A percentile compares a stretch with the other conserved stretches of the same genome.
These are phyloP conservation scores for Aspergillus brasiliensis DNA, from an alignment of 2,329 filamentous ascomycete species.

Conservation along the genomic window DNA sequence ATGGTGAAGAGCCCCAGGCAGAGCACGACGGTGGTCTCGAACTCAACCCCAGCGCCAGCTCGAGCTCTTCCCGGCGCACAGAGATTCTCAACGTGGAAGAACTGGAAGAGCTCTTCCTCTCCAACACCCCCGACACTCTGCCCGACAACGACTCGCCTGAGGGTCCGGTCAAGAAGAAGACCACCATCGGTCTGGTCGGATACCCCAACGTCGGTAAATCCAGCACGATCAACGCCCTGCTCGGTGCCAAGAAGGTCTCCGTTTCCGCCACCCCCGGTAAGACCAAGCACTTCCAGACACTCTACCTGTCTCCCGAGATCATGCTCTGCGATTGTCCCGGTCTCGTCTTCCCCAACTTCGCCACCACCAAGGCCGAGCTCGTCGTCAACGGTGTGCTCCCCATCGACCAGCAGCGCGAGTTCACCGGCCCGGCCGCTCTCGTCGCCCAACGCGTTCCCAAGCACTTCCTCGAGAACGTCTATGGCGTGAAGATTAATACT, in stretches of 20 bases:
- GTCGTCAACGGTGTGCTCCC: constrained; percentile 94
- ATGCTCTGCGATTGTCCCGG: constrained; percentile 96
- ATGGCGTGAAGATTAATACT: constrained; percentile 85
- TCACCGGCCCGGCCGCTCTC: constrained; percentile 79
- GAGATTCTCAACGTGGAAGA: constrained; percentile 91
- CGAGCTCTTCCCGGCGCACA: constrained; percentile 53
- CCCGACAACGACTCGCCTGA: constrained; percentile 49
- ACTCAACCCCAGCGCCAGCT: constrained; percentile 7
- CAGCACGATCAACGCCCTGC: constrained; percentile 97
- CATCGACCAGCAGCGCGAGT: constrained; percentile 94
- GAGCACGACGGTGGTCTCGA: constrained; percentile 30
- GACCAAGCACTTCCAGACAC: constrained; percentile 99
- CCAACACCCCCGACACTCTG: constrained; percentile 65
- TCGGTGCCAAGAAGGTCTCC: constrained; percentile 96
- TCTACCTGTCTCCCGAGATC: constrained; percentile 86
- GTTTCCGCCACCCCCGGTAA: constrained; percentile 97
- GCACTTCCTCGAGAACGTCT: constrained; percentile 85
- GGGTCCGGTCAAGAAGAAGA: constrained; percentile 60
- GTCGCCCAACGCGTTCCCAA: constrained; percentile 85
- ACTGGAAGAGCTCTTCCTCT: constrained; percentile 82
- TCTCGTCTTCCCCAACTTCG: constrained; percentile 98
- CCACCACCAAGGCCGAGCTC: constrained; percentile 91
- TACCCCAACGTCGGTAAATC: constrained; percentile 99
- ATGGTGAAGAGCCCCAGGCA: constrained; percentile 28
- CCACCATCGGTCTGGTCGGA: constrained; percentile 89